Evolutionary conservation across 108 stramenopile species (phyloP).

Genomic region (Nitzschia sp.): DNA sequence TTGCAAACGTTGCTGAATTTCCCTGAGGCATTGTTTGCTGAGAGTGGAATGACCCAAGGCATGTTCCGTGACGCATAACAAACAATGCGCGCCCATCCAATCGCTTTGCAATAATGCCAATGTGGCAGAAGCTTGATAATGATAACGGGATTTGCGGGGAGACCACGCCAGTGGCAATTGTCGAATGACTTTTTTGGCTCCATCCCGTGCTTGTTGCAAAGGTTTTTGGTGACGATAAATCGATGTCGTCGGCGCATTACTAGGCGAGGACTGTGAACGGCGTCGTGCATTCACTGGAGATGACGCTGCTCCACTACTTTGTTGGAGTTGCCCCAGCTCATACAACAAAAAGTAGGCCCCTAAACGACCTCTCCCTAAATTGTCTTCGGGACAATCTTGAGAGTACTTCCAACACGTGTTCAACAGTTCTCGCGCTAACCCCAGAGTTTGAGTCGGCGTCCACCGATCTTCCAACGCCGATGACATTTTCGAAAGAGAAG

Average conservation of each 20-base stretch:
- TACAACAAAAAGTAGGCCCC: slow-evolving; percentile 28
- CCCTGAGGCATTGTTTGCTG: background rate
- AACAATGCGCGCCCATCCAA: slow-evolving; percentile 18
- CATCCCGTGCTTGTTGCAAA: slow-evolving; percentile 25
- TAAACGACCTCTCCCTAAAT: slow-evolving; percentile 24
- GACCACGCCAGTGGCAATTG: background rate
- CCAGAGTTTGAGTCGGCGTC: background rate
- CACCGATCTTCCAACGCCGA: slow-evolving; percentile 12
- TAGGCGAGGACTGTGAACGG: background rate
- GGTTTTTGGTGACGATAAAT: slow-evolving; percentile 18
- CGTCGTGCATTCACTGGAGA: background rate
- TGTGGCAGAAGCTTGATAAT: background rate
- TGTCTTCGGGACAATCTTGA: slow-evolving; percentile 7
- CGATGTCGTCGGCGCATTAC: background rate
- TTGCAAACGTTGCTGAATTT: background rate
- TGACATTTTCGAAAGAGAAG: too few species aligned
- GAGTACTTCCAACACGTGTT: slow-evolving; percentile 8
- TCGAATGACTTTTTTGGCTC: background rate
- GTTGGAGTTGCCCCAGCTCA: slow-evolving; percentile 8
- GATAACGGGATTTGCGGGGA: background rate
- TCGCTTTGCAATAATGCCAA: slow-evolving; percentile 9
- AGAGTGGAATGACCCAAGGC: background rate
- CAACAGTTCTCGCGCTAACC: slow-evolving; percentile 6
- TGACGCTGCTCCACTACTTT: too few species aligned
- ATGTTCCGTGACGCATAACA: slow-evolving; percentile 10